Conservation (phyloP, 177 flowering plant genomes). For the Vitis hybrid region DNA sequence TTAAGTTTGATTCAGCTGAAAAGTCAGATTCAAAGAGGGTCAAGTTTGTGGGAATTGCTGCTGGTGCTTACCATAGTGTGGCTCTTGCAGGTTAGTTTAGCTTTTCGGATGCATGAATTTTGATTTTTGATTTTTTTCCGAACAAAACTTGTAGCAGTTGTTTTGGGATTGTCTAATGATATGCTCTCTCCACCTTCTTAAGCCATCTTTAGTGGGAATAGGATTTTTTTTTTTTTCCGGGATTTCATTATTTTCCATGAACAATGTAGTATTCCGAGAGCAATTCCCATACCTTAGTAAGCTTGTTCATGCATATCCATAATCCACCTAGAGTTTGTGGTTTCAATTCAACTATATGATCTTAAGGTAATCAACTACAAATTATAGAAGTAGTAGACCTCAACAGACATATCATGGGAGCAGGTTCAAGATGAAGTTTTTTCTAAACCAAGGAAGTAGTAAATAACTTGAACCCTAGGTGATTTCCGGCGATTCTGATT, state of each 20-base stretch:
- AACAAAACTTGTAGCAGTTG: neutral
- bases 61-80: conserved; percentile 94
- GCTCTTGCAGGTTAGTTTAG: conserved; percentile 67
- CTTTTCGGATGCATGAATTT: neutral
- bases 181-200: neutral
- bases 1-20: conserved; percentile 35
- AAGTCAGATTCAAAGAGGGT: conserved; percentile 18
- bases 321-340: no score
- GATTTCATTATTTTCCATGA: no score
- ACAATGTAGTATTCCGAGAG: no score
- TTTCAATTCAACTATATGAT: no score
- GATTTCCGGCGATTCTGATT: neutral
- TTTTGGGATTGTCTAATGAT: neutral
- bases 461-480: no score
- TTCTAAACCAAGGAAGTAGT: neutral
- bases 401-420: no score
- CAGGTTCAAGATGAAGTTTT: neutral
- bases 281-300: no score
- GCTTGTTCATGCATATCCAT: no score
- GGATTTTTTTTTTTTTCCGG: neutral
- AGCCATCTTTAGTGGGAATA: neutral
- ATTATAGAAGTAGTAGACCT: no score
- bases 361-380: no score
- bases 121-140: no score
- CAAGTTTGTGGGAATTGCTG: conserved; percentile 67